Evolutionary conservation across 371 early-diverging fungal species (phyloP), one percentile per base, ranked within the genome.

Genomic region (Mycotypha africana): DNA sequence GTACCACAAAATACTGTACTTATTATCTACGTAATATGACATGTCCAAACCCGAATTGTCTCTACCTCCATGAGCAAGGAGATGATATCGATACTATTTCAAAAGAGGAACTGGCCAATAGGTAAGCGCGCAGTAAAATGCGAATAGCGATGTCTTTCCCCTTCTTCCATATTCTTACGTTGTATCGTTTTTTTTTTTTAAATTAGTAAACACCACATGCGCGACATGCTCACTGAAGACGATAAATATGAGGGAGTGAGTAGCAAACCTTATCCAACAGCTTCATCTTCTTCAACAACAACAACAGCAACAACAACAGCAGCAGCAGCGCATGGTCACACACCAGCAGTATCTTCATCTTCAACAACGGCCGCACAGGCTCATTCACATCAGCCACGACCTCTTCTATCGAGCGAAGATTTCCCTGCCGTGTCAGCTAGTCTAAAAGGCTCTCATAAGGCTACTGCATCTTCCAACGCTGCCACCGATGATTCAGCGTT

Each of bases 1-100:
- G 98, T 21, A 95, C 97, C 14, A 98, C 97, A 28, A 95, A 96
- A 64, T 98, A 98, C 63, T 98, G 98, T 63, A 85, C 95, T 9
- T 92, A 88, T 60, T 98, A 90, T 62, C 67, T 98, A 34, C 86
- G 92, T 20, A 88, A 85, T 53, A 87, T 90, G 69, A 62, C 81
- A 2, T 98, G 98, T 60, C 94, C 89, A 52, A 95, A 93, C 56
- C 86, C 91, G 9, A 84, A 80, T 10, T 98, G 98, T 63, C 82
- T 92, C 74, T 95, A 92, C 56, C 62, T 97, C 41, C 98, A 98
- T 67, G 97, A 97, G 58, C 91, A 88, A 20, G 95, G 92, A 1
- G 93, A 95, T 51, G 94, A 93, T 47, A 92, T 91, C 12, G 82
- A 81, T 47, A 81, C 79, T 11, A 81, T 72, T 38, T 77, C 79